Base-by-base conservation (phyloP, 1,284 basidiomycete species). In the Erythrobasidium hasegawianum region DNA sequence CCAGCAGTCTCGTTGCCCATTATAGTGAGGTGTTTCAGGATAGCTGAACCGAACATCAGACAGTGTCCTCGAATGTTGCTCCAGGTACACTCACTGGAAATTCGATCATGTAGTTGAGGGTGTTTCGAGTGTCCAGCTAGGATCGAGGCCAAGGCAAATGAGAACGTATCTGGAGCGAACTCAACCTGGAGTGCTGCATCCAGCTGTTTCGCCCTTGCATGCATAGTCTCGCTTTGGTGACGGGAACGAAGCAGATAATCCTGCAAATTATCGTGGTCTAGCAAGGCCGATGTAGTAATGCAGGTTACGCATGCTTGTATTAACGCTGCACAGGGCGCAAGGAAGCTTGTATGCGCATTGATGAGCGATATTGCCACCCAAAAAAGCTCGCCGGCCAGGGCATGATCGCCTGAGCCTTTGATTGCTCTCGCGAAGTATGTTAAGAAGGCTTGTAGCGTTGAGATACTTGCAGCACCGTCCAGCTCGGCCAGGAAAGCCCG, bases 141-240 rank as follows among this genome's bases (percentile, higher is more conserved):
- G 3, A 65, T 45, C 14, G 53, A 41, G 11, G 56, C 27, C 1
- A 65, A 2, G 2, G 55, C 45, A 20, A 57, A 65, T 13, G 62
- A 33, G 24, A 65, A 65, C n/a, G 53, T 65, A 16, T 57, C 43
- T 58, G 50, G 13, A 10, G 62, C 58, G 24, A 65, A 65, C 8
- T 49, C 38, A 8, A 43, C 41, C n/a, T 40, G 41, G 20, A 65
- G 55, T 1, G 47, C 9, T 27, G 33, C 45, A 22, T 65, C 62
- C 10, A 58, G n/a, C 10, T 58, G 55, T 7, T 49, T 20, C 26
- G 43, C 55, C 7, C 27, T 18, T 4, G 22, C 45, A 13, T 16
- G 18, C 3, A 43, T 16, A 16, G 24, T 55, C 52, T 57, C 40
- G 29, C 58, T 4, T 22, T 2, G 7, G 8, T 20, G 10, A 41